Base-by-base conservation (phyloP, 306 rosid genomes). In the Cicer cuneatum region DNA sequence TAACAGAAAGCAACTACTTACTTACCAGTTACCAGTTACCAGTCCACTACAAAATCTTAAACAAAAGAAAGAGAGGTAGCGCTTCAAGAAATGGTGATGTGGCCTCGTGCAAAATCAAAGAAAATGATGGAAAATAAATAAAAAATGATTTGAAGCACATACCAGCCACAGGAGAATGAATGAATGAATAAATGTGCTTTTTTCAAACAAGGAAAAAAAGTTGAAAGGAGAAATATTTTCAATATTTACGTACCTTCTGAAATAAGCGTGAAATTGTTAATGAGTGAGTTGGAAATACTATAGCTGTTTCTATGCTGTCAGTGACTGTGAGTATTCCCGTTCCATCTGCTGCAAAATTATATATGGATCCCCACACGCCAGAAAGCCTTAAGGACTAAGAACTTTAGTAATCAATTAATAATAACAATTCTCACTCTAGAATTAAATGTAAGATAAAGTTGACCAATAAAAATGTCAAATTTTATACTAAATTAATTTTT, bases 141-240 rank as follows among this genome's bases (percentile, higher is more conserved):
- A 15, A 51, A 51, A 1, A 0, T 41, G 29, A 6, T 43, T 69
- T 7, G 56, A 19, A 40, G 48, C 46, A 24, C 39, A 29, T 9
- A 63, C 2, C 35, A 29, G 35, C 35, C 35, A 29, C 5, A 29
- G 15, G 58, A 19, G 60, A 57, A 43, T 18, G 75, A 67, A 62
- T 8, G 19, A 46, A 2, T 24, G 37, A 35, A 2, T 43, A 46
- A 74, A 62, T 42, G 41, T 65, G 69, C 61, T 69, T 47, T 62
- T 70, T 40, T 48, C 29, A 5, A 47, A n/a, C 54, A 66, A 78
- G 79, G 69, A 49, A 74, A 78, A 8, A 16, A 11, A 70, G 11
- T 59, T 18, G 35, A 29, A 29, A 29, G 35, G 11, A 35, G 21
- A 43, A 77, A 64, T 56, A 39, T 39, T 29, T 29, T 29, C 35